Evolutionary conservation across 1,284 basidiomycete genomes (phyloP), one percentile per base, ranked within the genome.

Genomic region (Pseudozyma thailandica): DNA sequence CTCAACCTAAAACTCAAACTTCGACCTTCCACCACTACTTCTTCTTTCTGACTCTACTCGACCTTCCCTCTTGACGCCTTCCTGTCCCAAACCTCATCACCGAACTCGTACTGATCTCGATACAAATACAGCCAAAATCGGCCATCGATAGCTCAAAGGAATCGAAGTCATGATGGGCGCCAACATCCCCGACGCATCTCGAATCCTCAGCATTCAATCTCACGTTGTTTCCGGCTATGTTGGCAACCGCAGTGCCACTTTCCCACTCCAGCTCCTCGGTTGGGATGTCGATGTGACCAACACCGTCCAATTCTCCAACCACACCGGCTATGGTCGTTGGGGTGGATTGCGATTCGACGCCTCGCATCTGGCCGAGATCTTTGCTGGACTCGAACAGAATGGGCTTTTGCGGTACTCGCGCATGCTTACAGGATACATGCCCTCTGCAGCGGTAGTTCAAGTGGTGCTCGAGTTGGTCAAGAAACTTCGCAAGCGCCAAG

Each of bases 201-300:
- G 71, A 23, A 64, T 88, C 12, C 82, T 88, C 18, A 85, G 85
- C 3, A 88, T 98, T 45, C 95, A 98, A 81, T 93, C 91, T 1
- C 95, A 98, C 78, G 95, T 98, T 58, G 89, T 91, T 2, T 93
- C 90, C 72, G 95, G 95, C 55, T 98, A 95, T 81, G 95, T 96
- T n/a, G 94, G 87, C 48, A 88, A 88, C 71, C 83, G 86, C 51
- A 92, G 94, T 3, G 95, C 95, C 0, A 91, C 93, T 0, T 97
- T 99, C 80, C 94, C 95, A 0, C 87, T 98, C 15, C 94, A 98
- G 84, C 90, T 92, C 62, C 88, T 98, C 42, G 95, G 94, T 23
- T 98, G 92, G 85, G 94, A 98, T 74, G 94, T 98, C 38, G 95
- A 98, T 85, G 93, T 92, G 23, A 88, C 97, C 38, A 97, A 98